These are phyloP conservation scores for Eucalyptus tenuipes DNA, from an alignment of 345 rosid species.

Conservation along the genomic window DNA sequence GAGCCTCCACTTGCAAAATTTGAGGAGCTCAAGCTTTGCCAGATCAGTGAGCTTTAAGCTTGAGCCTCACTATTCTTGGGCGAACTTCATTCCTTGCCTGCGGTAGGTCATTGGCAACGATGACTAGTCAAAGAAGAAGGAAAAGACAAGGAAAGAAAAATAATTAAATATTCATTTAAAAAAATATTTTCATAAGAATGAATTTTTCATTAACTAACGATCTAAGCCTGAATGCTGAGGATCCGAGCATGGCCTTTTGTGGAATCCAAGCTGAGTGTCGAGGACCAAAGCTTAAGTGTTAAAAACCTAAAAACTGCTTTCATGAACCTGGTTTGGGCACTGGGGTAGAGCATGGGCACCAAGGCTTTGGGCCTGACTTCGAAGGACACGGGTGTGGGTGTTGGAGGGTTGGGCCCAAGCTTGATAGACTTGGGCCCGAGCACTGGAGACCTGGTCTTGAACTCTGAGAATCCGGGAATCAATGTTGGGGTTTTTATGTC, in stretches of 20 bases:
- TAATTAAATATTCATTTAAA: no score
- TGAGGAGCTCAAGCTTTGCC: not conserved
- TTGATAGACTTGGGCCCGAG: not conserved
- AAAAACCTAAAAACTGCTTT: not conserved
- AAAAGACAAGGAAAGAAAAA: no score
- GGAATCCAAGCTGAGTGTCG: not conserved
- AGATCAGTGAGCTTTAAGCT: no score
- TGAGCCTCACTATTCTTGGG: not conserved
- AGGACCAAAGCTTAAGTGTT: not conserved
- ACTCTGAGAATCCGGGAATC: fast-evolving
- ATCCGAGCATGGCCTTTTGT: fast-evolving
- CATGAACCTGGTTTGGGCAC: no score
- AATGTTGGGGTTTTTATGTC: not conserved
- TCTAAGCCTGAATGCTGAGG: fast-evolving
- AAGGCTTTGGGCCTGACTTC: not conserved
- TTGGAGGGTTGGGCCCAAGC: fast-evolving
- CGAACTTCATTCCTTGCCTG: not conserved
- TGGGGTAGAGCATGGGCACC: fast-evolving
- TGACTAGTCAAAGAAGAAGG: not conserved
- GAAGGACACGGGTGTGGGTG: not conserved
- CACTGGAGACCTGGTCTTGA: not conserved
- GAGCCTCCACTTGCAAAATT: not conserved
- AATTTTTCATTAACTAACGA: not conserved
- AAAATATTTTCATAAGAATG: not conserved
- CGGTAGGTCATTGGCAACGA: not conserved